Evolutionary conservation across 1,139 yeast genomes (phyloP).

Genomic region (Spathaspora sp.): DNA sequence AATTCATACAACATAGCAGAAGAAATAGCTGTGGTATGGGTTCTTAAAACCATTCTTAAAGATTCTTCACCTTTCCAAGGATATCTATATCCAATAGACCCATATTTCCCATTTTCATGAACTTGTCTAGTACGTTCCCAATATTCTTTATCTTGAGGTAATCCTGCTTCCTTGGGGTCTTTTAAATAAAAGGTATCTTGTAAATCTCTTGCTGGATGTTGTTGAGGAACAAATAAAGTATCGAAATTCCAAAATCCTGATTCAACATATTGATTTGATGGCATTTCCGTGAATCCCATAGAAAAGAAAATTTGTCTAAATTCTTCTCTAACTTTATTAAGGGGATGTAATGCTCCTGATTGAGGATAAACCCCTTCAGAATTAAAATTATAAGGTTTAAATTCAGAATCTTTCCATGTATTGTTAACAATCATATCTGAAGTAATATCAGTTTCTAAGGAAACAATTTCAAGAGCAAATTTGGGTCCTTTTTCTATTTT

Average conservation of each 20-base stretch:
- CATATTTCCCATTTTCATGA: conserved; percentile 88
- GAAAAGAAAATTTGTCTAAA: conserved; percentile 96
- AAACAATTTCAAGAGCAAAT: conserved; percentile 77
- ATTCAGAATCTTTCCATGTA: conserved; percentile 78
- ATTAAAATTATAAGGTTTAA: conserved; percentile 94
- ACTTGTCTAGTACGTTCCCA: conserved; percentile 77
- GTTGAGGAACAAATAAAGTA: conserved; percentile 94
- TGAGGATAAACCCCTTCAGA: conserved; percentile 88
- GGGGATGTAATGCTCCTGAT: conserved; percentile 95
- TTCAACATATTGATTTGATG: conserved; percentile 96
- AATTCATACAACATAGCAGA: conserved; percentile 83
- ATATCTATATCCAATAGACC: conserved; percentile 96
- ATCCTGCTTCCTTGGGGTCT: conserved; percentile 79
- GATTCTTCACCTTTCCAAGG: conserved; percentile 95
- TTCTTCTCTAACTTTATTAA: conserved; percentile 94
- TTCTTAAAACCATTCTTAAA: conserved; percentile 86
- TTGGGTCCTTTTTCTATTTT: conserved; percentile 76
- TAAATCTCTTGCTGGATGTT: conserved; percentile 98
- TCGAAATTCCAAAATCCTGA: conserved; percentile 99
- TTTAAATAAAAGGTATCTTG: conserved; percentile 97
- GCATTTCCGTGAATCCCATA: conserved; percentile 99
- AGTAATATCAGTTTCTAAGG: conserved; percentile 90
- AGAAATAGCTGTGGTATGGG: conserved; percentile 96
- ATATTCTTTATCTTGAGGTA: conserved; percentile 78
- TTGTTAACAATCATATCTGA: conserved; percentile 84